Evolutionary conservation across 148 eudicot species (phyloP), one percentile per base, ranked within the genome.

Genomic region (Selenicereus undatus): DNA sequence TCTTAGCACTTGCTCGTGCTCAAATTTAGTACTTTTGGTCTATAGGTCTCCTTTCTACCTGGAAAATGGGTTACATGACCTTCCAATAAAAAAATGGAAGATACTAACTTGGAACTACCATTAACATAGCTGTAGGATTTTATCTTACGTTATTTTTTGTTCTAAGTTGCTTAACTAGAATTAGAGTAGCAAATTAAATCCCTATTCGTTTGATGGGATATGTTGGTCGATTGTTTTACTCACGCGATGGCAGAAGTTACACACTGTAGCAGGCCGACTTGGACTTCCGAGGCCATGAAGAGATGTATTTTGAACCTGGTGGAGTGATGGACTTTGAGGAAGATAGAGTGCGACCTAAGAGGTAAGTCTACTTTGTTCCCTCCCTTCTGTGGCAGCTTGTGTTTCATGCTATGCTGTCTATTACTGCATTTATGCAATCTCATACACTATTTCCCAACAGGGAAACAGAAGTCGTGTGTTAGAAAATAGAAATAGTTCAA

Each of bases 231-330:
- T 90, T 89, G 93, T 90, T 94, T 95, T 93, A 93, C 98, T 95
- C 92, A 95, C 98, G 75, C 83, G 89, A 90, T 93, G 97, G 98
- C 98, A 95, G 95, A 94, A 93, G 95, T 86, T 93, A 83, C 91
- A 86, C 84, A 87, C 94, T 92, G 89, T 89, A 82, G 97, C 97
- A 93, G 97, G 98, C 93, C 80, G 97, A 92, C 86, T 83, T 83
- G 84, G 94, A 93, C 80, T 90, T 91, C 91, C 89, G 91, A 91
- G 97, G 94, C 88, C 93, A 93, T 77, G 98, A 91, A 85, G 97
- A 91, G 86, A 84, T 93, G 88, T 92, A 62, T 89, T 84, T 92
- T 87, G 97, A 92, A 90, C 89, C 88, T 90, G 97, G 94, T 73
- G 95, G 97, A 89, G 92, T 95, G 86, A 95, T 95, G 98, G 97